Base-by-base conservation (phyloP, 73 alveolate genomes). In the Symbiodinium pilosum region DNA sequence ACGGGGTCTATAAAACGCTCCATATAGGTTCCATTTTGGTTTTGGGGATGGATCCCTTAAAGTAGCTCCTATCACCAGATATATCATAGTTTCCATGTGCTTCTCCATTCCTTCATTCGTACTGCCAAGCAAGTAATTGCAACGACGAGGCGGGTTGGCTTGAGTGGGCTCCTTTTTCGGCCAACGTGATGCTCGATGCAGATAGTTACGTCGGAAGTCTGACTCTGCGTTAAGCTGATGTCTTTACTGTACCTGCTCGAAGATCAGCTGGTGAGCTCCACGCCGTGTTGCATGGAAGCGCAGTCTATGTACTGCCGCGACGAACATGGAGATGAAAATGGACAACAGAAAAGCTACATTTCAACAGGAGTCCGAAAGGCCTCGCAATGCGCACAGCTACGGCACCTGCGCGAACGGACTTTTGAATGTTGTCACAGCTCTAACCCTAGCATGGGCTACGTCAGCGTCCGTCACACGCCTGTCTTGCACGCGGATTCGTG, bases 221-320 rank as follows among this genome's bases (percentile, higher is more conserved):
- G 81, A 64, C 81, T 32, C 81, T 64, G 39, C 81, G 14, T 47
- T 47, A 9, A 64, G 81, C 81, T 64, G 81, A 64, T 38, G 30
- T 64, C 81, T 64, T 64, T 26, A 64, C 81, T 64, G 81, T 64
- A 64, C 81, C 81, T 38, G 24, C 81, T 64, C 81, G 81, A 64
- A 64, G 16, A 64, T 64, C 81, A 64, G 81, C 81, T 64, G 6
- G 59, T 14, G 14, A 47, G 59, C 81, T 64, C 81, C 81, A 64
- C 30, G 81, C 30, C 81, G 30, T 28, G 81, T 64, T 64, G 81
- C 81, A 64, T 64, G 81, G 81, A 64, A 38, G 81, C 14, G 30
- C 39, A n/a, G 81, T 64, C 73, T 54, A 64, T 56, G 75, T 56
- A 64, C 81, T 64, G 81, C 9, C 81, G 81, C 24, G 30, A 38